A percentile compares a stretch with the other conserved stretches of the same genome.
Conservation (phyloP, 495 filamentous ascomycete genomes). For the Glarea lozoyensis region DNA sequence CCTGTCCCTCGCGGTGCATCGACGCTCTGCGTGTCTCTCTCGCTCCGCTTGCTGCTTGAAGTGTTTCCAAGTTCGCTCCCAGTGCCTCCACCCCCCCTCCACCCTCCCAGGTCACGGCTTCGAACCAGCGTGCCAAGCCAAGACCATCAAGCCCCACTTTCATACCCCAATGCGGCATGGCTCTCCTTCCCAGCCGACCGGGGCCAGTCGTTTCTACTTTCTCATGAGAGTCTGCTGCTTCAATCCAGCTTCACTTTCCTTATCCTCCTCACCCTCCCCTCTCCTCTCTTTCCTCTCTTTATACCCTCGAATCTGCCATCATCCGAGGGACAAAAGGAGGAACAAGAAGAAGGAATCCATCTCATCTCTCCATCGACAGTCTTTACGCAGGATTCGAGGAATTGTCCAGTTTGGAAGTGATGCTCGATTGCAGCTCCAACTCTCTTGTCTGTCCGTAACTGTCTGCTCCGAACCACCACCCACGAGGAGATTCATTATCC, state of each 20-base stretch:
- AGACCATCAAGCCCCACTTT: not conserved
- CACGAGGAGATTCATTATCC: constrained; percentile 12
- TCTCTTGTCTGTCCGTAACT: constrained; percentile 17
- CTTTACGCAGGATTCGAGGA: constrained; percentile 16
- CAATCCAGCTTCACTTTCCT: not conserved
- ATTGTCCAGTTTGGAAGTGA: constrained; percentile 6
- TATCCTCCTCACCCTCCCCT: constrained; percentile 7
- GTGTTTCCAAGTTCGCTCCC: not conserved
- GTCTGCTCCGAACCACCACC: constrained; percentile 11
- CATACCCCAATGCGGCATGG: not conserved
- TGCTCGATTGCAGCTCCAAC: constrained; percentile 12
- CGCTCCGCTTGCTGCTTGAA: not conserved
- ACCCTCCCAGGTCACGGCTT: not conserved
- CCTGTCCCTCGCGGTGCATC: too few relatives aligned
- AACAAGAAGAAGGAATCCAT: constrained; percentile 8
- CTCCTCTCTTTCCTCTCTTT: constrained; percentile 5
- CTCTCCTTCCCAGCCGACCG: not conserved
- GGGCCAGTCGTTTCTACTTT: not conserved
- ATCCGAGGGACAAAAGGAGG: too few relatives aligned
- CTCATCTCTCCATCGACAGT: constrained; percentile 16
- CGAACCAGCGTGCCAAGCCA: not conserved
- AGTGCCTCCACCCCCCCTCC: not conserved
- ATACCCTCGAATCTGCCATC: constrained; percentile 14
- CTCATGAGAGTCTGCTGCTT: not conserved
- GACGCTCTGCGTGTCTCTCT: too few relatives aligned